Base-by-base conservation (phyloP, 257 asterid genomes). In the Nicotiana knightiana region DNA sequence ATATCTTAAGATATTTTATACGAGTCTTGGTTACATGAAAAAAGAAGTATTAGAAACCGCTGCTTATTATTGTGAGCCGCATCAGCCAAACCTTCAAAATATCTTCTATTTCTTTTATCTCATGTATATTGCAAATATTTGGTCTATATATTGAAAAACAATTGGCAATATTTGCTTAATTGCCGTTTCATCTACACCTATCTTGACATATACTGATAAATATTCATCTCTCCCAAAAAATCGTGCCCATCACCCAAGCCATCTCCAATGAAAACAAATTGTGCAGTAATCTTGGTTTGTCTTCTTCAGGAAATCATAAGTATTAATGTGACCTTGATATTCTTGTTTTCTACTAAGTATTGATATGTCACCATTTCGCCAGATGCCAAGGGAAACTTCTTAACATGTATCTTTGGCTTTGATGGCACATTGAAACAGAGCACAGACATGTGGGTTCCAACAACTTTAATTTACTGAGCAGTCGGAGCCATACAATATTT, bases 401-500 rank as follows among this genome's bases (percentile, higher is more conserved):
- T 79, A 79, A 62, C 82, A 24, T 59, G 59, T 79, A 28, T 73
- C 51, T 32, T 73, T 43, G 28, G 57, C 55, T 70, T 85, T 85
- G 83, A 80, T 91, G 68, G 46, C 59, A 79, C 46, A 61, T 51
- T 79, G 82, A 79, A 33, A 87, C 92, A 93, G 98, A 92, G 86
- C 97, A 93, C 82, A 89, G 97, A 83, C 97, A 93, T 39, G 97
- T 93, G 88, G 97, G 98, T 66, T 93, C 97, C 82, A 93, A 88
- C 87, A 93, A 93, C 90, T 88, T 93, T 90, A 93, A 93, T 87
- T 85, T 93, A 85, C 87, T 93, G 86, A 93, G 98, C 94, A 93
- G 98, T 87, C 95, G 98, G 85, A 93, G 98, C 91, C 98, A 93
- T 88, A 93, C 98, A 37, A 93, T 93, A 85, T 93, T 93, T 86